A percentile compares a stretch with the other conserved stretches of the same genome.
These are phyloP conservation scores for Lycium barbarum DNA, from an alignment of 257 asterid genomes.

Conservation along the genomic window DNA sequence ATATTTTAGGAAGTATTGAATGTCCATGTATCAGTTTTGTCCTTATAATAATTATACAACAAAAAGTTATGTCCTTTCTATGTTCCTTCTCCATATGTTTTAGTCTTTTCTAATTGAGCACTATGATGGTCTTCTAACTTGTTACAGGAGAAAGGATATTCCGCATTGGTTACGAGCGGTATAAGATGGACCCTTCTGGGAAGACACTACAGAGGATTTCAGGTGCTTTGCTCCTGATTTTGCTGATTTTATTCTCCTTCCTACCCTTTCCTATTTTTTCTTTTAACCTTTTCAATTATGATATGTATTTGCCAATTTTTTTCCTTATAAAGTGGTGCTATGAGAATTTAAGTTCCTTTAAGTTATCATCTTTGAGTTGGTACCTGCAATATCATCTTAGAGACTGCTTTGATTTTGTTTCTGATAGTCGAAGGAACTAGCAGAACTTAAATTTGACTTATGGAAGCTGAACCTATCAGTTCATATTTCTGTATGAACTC, in stretches of 20 bases:
- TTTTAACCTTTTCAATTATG: neutral
- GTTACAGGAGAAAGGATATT: constrained; percentile 85
- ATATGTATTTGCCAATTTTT: neutral
- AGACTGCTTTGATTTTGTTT: neutral
- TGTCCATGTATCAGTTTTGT: constrained; percentile 4
- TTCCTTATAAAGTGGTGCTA: neutral
- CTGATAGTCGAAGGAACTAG: constrained; percentile 3
- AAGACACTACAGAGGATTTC: constrained; percentile 84
- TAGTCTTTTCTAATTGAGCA: constrained; percentile 21
- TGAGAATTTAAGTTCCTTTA: constrained; percentile 18
- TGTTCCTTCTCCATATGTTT: constrained; percentile 1
- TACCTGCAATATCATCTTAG: constrained; percentile 18
- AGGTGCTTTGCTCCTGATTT: constrained; percentile 55
- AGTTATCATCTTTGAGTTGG: constrained; percentile 10
- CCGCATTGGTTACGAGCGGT: constrained; percentile 90
- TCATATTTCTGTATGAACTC: neutral
- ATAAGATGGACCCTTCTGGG: constrained; percentile 89
- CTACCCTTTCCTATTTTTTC: neutral
- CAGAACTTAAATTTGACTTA: neutral
- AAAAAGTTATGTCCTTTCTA: constrained; percentile 3
- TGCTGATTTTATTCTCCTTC: neutral
- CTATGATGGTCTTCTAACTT: constrained; percentile 27
- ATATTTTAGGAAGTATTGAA: neutral
- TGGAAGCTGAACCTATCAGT: neutral
- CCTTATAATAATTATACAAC: neutral